Evolutionary conservation across 2,329 filamentous ascomycete genomes (phyloP), one percentile per base, ranked within the genome.

Genomic region (Colletotrichum australisinense): DNA sequence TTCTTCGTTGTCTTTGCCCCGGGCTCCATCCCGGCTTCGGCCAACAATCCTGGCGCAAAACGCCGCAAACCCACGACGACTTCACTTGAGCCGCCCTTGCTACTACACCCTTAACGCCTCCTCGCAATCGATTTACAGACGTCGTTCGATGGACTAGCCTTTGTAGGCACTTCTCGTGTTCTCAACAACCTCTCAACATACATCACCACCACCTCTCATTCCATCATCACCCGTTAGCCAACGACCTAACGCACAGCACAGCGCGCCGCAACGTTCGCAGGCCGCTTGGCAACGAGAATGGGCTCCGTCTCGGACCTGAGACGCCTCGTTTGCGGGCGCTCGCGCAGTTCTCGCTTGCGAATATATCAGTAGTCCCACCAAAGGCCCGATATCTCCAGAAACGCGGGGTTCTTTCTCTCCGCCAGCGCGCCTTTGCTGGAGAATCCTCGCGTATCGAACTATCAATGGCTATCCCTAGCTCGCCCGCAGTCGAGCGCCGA

Each of bases 341-440:
- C 32, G 22, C 52, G 24, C 14, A 22, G 42, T 22, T n/a, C 38
- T 49, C 42, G 59, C 59, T 30, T 49, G 19, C 12, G 30, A 14
- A n/a, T 3, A 42, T 42, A n/a, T 32, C 30, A 42, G 26, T n/a
- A 52, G 66, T 63, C 49, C 66, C 58, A 69, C 66, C 32, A 55
- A 63, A 63, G 66, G 66, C 30, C 66, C 66, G 58, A 69, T 69
- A 63, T 69, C 66, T 69, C 42, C 26, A 63, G 42, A 16, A 63
- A 52, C 59, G 42, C 42, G 38, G 59, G 59, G 59, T 62, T 49
- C 32, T 42, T 42, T 35, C 6, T 62, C 38, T 49, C 28, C 59
- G 35, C 59, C 59, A 28, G 24, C 11, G 38, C 38, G 38, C 38
- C 38, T 19, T 49, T 49, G 16, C 38, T 46, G 42, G 35, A 35